Evolutionary conservation across 2,329 filamentous ascomycete genomes (phyloP), one percentile per base, ranked within the genome.

Genomic region (Aaosphaeria pasadenensis): DNA sequence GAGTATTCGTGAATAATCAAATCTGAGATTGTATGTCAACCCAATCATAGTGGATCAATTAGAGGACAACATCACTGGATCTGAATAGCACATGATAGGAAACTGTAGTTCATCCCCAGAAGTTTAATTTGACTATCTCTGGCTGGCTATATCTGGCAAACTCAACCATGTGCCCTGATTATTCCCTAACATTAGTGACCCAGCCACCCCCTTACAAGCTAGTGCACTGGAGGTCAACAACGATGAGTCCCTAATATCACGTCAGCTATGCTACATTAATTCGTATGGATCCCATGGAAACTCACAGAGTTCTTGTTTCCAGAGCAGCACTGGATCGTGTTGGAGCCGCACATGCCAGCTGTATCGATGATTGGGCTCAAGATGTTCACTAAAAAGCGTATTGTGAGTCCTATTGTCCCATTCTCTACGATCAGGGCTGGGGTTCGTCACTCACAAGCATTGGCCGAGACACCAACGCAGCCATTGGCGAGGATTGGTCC

Each of bases 301-400:
- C 52, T 39, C 49, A 55, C 52, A 29, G 47, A 30, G 31, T 55
- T 45, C 45, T 55, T 53, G 46, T 47, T 42, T n/a, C 52, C 52
- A 31, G 36, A 3, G 52, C 52, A 55, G 52, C 52, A 53, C 47
- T 48, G 44, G 39, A 55, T 48, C 33, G 30, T 6, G 40, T 52
- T 55, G 30, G 43, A 31, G 31, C 50, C 47, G 30, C 50, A 53
- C 40, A 52, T 46, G 7, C 29, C 32, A 4, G 11, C 46, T n/a
- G 50, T 43, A 32, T 41, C 40, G 31, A 32, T 42, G 30, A 49
- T 29, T 4, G 31, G 30, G 43, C 39, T 40, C 5, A 52, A 35
- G 32, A 52, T 41, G 38, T 40, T 46, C 7, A 51, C 49, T 51
- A 4, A 24, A 24, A 24, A 24, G 17, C 17, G 17, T 24, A 24